Evolutionary conservation across 2,329 filamentous ascomycete genomes (phyloP).

Genomic region (Colletotrichum higginsianum): DNA sequence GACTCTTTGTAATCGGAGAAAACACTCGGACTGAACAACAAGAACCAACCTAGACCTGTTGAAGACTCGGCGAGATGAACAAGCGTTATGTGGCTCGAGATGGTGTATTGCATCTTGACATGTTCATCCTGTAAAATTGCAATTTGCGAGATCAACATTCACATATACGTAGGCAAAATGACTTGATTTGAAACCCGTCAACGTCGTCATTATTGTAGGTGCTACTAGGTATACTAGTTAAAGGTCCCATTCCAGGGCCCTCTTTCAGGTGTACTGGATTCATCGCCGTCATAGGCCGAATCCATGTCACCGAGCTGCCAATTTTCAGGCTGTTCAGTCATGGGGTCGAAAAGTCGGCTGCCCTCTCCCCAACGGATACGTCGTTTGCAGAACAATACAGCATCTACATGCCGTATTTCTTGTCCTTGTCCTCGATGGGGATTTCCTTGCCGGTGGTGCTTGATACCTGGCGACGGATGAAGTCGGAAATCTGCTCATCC

Average conservation of each 20-base stretch:
- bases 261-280: background rate
- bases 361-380: background rate
- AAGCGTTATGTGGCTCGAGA: background rate
- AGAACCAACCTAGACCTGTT: background rate
- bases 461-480: conserved; percentile 80
- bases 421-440: conserved; percentile 73
- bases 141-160: background rate
- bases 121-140: background rate
- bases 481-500: conserved; percentile 84
- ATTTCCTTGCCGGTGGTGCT: conserved; percentile 76
- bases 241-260: conserved; percentile 19
- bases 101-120: background rate
- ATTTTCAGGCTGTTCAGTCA: conserved; percentile 18
- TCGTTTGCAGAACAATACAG: background rate
- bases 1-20: too few relatives aligned
- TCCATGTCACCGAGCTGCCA: background rate
- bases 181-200: background rate
- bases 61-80: too few relatives aligned
- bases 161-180: background rate
- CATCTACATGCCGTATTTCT: conserved; percentile 35
- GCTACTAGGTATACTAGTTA: conserved; percentile 14
- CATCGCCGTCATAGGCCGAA: background rate
- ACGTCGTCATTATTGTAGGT: conserved; percentile 17
- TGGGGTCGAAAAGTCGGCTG: background rate
- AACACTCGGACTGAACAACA: background rate